Evolutionary conservation across 257 asterid genomes (phyloP).

Genomic region (Lycium barbarum): DNA sequence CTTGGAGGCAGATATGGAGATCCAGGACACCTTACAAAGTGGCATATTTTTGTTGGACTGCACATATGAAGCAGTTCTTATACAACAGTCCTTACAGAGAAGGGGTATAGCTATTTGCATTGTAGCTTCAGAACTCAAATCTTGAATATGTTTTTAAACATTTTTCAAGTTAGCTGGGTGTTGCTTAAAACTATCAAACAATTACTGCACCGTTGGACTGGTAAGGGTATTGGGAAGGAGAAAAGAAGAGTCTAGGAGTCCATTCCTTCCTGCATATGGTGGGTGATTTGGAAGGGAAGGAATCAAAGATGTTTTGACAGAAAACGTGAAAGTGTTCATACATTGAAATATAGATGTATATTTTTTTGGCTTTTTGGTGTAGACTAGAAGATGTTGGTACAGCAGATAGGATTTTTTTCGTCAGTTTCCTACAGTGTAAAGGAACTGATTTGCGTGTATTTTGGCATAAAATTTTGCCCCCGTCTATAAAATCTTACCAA

Average conservation of each 20-base stretch:
- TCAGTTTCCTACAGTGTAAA: neutral
- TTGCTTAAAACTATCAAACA: neutral
- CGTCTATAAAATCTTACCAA: neutral
- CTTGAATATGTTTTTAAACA: neutral
- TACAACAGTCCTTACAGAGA: neutral
- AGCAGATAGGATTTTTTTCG: neutral
- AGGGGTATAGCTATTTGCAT: neutral
- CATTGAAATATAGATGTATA: neutral
- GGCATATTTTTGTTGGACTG: neutral
- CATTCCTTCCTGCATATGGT: neutral
- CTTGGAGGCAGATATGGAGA: neutral
- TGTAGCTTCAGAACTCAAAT: neutral
- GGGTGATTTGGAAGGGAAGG: slow-evolving; percentile 4
- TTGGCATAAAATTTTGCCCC: neutral
- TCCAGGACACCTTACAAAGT: slow-evolving; percentile 8
- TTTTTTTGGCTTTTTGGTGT: neutral
- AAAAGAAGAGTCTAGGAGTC: slow-evolving; percentile 7
- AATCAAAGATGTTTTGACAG: neutral
- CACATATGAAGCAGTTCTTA: neutral
- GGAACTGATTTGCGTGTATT: neutral
- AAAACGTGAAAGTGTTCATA: neutral
- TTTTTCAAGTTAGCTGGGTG: neutral
- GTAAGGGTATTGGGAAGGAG: neutral
- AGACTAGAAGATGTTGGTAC: neutral
- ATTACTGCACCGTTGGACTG: neutral